These are phyloP conservation scores for Boletales sp. DNA, from an alignment of 768 basidiomycete species.

Conservation along the genomic window DNA sequence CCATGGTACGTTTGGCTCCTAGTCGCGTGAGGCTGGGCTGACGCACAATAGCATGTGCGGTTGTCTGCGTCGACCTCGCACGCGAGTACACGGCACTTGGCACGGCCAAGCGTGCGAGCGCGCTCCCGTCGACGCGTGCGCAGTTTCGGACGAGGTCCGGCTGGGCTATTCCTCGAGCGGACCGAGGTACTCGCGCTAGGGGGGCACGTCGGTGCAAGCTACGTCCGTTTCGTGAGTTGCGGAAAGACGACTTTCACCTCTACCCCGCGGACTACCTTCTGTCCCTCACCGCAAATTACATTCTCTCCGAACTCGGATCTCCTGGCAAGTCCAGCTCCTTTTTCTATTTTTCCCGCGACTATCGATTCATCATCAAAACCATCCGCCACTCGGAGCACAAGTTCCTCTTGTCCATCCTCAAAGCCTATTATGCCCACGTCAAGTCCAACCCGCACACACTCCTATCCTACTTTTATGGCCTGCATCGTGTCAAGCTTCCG, in stretches of 20 bases:
- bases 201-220: slow-evolving; percentile 65
- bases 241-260: slow-evolving; percentile 91
- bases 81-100: slow-evolving; percentile 80
- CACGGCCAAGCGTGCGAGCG: slow-evolving; percentile 60
- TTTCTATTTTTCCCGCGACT: too few relatives aligned
- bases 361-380: too few relatives aligned
- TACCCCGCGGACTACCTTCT: slow-evolving; percentile 98
- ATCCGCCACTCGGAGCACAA: too few relatives aligned
- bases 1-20: background rate
- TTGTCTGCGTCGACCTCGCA: slow-evolving; percentile 66
- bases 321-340: too few relatives aligned
- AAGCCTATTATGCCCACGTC: too few relatives aligned
- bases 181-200: slow-evolving; percentile 60
- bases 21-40: too few relatives aligned
- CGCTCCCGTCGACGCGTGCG: slow-evolving; percentile 57
- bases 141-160: slow-evolving; percentile 51
- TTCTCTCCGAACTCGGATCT: too few relatives aligned
- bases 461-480: too few relatives aligned
- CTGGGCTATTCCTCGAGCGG: slow-evolving; percentile 58
- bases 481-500: too few relatives aligned
- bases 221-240: slow-evolving; percentile 67
- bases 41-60: slow-evolving; percentile 49
- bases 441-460: too few relatives aligned
- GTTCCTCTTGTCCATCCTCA: too few relatives aligned
- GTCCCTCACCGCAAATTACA: slow-evolving; percentile 91